Evolutionary conservation across 345 rosid species (phyloP), one percentile per base, ranked within the genome.

Genomic region (Draba incana): DNA sequence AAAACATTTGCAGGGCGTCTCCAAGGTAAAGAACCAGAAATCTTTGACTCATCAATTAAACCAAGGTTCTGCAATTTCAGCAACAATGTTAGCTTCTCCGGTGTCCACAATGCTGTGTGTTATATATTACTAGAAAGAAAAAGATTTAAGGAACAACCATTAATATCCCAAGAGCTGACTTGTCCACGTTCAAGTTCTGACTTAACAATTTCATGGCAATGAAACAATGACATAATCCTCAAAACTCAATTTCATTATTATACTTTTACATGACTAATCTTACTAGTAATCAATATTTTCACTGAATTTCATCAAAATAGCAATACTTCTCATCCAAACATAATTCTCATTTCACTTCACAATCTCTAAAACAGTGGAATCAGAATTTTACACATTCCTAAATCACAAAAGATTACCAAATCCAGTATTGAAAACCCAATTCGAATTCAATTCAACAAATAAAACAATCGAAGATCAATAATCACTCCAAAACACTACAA

Each of bases 1-100:
- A 82, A 85, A 74, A 91, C 78, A 76, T 94, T 94, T 44, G 98
- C 81, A 70, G 99, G 96, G 28, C 81, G 93, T 68, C 99, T 82
- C 99, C 99, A 89, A 12, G 99, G 99, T 66, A 94, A 79, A 61
- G 89, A 47, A 64, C 99, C 84, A 6, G 73, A 76, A 71, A 94
- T 76, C 66, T 88, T 89, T 51, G 99, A 80, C 79, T 94, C 98
- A 74, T 92, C 98, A 79, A 94, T 87, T 74, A 91, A 57, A 64
- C 99, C 98, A 77, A 94, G 98, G 78, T 84, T 94, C 98, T 94
- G 87, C 70, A 60, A 76, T 57, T 28, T 50, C 25, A 83, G 65
- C 64, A 61, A 37, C 31, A 52, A 24, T 9, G 54, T 84, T 70
- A 82, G 75, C 12, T 61, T 6, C 60, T 49, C 52, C 24, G 20